Conservation (phyloP, 495 filamentous ascomycete species). For the Gamarada debralockiae region DNA sequence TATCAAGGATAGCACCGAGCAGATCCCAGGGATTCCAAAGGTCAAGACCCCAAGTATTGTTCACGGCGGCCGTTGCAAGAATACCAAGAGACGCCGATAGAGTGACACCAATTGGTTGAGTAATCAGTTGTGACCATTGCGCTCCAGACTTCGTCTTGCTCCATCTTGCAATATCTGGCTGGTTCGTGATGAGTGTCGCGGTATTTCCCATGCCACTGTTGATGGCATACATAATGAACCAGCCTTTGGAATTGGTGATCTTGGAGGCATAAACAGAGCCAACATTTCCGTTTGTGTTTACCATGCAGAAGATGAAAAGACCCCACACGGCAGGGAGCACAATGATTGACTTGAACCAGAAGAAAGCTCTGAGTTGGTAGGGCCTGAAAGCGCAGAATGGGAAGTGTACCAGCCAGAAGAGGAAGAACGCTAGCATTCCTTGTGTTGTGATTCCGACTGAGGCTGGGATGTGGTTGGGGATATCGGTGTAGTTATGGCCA, state of each 20-base stretch:
- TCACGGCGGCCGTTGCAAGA: conserved; percentile 36
- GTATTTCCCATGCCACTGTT: conserved; percentile 41
- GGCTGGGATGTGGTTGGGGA: conserved; percentile 35
- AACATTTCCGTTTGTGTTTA: conserved; percentile 33
- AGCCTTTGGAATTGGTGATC: conserved; percentile 24
- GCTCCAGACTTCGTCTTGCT: conserved; percentile 30
- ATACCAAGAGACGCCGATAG: conserved; percentile 40
- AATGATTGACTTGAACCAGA: conserved; percentile 31
- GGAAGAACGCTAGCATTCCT: conserved; percentile 39
- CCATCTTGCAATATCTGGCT: conserved; percentile 40
- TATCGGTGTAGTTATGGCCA: conserved; percentile 25
- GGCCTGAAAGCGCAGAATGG: conserved; percentile 31
- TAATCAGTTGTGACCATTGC: conserved; percentile 35
- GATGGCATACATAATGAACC: conserved; percentile 38
- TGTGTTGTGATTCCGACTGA: conserved; percentile 36
- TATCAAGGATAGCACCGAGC: conserved; percentile 21
- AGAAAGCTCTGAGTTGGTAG: conserved; percentile 28
- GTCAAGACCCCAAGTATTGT: conserved; percentile 33
- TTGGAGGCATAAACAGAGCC: conserved; percentile 26
- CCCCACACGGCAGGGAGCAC: conserved; percentile 30
- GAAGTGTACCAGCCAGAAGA: conserved; percentile 44
- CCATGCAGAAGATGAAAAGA: conserved; percentile 38
- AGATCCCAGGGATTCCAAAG: conserved; percentile 28
- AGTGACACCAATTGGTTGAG: conserved; percentile 36
- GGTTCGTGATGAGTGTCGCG: conserved; percentile 38